Conservation (phyloP, 2,329 filamentous ascomycete species). For the Thielaviopsis ethacetica region DNA sequence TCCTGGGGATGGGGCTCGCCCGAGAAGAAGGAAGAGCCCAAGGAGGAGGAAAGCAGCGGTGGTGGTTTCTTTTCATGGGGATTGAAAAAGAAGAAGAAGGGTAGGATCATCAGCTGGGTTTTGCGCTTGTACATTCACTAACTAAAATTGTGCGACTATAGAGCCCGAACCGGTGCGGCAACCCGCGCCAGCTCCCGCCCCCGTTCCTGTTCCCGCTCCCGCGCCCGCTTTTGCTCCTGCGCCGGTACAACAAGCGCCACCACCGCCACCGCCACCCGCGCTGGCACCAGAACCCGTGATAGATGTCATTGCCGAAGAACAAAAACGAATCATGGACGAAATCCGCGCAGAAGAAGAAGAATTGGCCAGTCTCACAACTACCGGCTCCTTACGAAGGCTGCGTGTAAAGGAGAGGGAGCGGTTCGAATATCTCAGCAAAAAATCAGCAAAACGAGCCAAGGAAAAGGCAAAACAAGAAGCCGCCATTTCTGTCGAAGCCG, state of each 20-base stretch:
- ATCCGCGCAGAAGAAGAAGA: constrained; percentile 8
- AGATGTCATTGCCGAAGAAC: constrained; percentile 1
- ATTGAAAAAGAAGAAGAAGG: constrained; percentile 6
- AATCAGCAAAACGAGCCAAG: constrained; percentile 9
- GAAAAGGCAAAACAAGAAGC: constrained; percentile 11
- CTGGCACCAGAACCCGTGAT: not conserved
- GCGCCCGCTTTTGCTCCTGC: no score
- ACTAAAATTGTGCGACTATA: not conserved
- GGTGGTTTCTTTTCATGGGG: constrained; percentile 5
- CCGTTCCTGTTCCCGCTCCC: not conserved
- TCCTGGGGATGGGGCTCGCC: constrained; percentile 6
- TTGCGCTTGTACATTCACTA: not conserved
- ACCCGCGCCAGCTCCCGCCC: not conserved
- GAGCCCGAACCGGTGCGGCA: constrained; percentile 2
- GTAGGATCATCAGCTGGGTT: not conserved
- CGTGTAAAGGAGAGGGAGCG: constrained; percentile 6
- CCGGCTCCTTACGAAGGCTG: not conserved
- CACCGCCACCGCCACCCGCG: not conserved
- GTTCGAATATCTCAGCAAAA: constrained; percentile 1
- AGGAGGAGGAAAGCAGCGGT: constrained; percentile 5
- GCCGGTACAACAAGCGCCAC: not conserved
- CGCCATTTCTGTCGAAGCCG: constrained; percentile 8
- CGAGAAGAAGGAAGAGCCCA: constrained; percentile 1
- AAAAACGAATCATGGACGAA: constrained; percentile 5
- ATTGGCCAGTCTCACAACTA: not conserved